Evolutionary conservation across 2,329 filamentous ascomycete genomes (phyloP).

Genomic region (Trichoderma harzianum): DNA sequence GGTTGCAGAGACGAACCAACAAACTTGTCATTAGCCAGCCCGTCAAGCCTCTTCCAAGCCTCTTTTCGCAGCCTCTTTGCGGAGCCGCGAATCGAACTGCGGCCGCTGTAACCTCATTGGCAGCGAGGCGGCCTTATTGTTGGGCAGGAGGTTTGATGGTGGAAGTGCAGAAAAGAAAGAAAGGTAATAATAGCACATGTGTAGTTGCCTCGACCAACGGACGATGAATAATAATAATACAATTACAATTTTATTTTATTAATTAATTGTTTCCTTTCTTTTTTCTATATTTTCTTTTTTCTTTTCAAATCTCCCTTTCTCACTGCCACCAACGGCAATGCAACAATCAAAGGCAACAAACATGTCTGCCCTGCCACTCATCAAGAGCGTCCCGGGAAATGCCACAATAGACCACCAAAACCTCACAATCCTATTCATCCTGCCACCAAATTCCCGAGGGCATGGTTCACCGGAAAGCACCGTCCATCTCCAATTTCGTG

Average conservation of each 20-base stretch:
- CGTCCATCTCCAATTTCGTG: background rate
- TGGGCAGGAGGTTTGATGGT: background rate
- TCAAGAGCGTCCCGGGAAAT: background rate
- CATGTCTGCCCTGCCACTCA: background rate
- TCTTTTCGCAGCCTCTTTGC: background rate
- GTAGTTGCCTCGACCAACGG: background rate
- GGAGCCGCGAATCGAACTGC: conserved; percentile 5
- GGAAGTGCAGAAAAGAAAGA: background rate
- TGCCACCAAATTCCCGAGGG: background rate
- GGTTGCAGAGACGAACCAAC: background rate
- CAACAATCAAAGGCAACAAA: background rate
- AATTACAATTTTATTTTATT: background rate
- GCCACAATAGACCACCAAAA: background rate
- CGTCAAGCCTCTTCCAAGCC: background rate
- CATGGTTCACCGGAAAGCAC: background rate
- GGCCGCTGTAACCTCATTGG: background rate
- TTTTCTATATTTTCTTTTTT: background rate
- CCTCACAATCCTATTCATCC: background rate
- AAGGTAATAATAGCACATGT: background rate
- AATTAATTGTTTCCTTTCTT: background rate
- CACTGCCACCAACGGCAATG: background rate
- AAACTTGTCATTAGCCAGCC: background rate
- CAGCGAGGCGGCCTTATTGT: background rate
- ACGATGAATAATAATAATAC: background rate
- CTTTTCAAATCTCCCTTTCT: background rate